These are phyloP conservation scores for Podila epicladia DNA, from an alignment of 192 early-diverging fungal species.

Conservation along the genomic window DNA sequence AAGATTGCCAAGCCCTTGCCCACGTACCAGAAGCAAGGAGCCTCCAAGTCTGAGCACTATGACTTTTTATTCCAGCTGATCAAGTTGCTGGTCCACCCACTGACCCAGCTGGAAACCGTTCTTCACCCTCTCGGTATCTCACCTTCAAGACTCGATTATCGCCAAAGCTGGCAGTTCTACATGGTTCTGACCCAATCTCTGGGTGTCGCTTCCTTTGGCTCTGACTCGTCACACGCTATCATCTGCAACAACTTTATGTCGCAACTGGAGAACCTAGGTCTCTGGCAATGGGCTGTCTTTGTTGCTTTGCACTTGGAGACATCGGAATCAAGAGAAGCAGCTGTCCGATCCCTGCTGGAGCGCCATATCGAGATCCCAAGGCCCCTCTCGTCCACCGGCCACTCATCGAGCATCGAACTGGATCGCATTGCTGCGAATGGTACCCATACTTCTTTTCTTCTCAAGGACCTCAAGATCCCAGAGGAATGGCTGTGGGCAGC, in stretches of 20 bases:
- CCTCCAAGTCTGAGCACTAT: conserved; percentile 7
- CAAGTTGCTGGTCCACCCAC: conserved; percentile 60
- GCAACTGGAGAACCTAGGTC: conserved; percentile 78
- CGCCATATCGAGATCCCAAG: conserved; percentile 18
- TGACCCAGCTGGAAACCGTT: conserved; percentile 64
- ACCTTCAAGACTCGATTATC: conserved; percentile 69
- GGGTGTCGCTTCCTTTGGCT: conserved; percentile 6
- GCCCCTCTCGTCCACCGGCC: background rate
- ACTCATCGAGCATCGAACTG: background rate
- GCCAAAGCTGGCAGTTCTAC: conserved; percentile 75
- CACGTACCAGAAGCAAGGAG: conserved; percentile 34
- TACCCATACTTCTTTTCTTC: conserved; percentile 60
- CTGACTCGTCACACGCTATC: conserved; percentile 52
- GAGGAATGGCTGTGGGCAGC: conserved; percentile 59
- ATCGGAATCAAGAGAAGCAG: conserved; percentile 51
- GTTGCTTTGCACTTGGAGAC: conserved; percentile 73
- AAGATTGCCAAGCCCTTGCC: conserved; percentile 49
- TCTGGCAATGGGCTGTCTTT: conserved; percentile 90
- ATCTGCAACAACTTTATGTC: conserved; percentile 70
- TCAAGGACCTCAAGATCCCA: conserved; percentile 67
- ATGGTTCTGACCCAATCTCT: conserved; percentile 30
- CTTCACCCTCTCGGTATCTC: conserved; percentile 69
- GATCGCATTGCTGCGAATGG: conserved; percentile 24
- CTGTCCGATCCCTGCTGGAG: conserved; percentile 53
- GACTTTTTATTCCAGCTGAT: conserved; percentile 85